phyloP scores from a whole-genome alignment of 768 basidiomycete genomes.

The Boletellus emodensis region DNA sequence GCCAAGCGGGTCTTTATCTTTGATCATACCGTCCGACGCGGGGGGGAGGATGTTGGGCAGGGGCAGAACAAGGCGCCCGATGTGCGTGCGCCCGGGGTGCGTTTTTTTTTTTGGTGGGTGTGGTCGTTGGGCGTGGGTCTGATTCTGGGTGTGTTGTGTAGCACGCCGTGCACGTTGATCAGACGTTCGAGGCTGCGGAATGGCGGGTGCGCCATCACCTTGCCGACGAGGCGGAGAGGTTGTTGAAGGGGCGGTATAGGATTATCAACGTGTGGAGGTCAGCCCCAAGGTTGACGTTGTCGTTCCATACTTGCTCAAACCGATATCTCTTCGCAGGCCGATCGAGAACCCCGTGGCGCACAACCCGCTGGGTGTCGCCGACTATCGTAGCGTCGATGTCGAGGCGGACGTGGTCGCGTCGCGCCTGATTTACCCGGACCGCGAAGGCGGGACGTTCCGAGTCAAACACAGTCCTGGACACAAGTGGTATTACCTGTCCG shows the following conservation, averaged over 20 bases:
- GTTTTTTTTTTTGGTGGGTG: background rate
- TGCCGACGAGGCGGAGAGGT: slow-evolving; percentile 36
- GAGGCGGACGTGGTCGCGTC: slow-evolving; percentile 29
- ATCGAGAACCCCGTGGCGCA: too few species aligned
- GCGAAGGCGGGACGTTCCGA: slow-evolving; percentile 29
- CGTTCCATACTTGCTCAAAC: too few species aligned
- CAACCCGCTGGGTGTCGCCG: slow-evolving; percentile 12
- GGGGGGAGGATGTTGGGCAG: background rate
- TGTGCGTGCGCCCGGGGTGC: background rate
- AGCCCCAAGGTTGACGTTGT: background rate
- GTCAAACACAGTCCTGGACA: slow-evolving; percentile 34
- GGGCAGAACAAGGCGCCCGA: too few species aligned
- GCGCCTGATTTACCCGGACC: background rate
- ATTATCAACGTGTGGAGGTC: slow-evolving; percentile 44
- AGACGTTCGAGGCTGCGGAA: slow-evolving; percentile 33
- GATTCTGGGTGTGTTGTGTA: slow-evolving; percentile 1
- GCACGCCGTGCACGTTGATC: slow-evolving; percentile 42
- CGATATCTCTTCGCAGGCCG: background rate
- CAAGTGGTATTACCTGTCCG: slow-evolving; percentile 36
- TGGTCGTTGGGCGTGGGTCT: too few species aligned
- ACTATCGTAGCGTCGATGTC: slow-evolving; percentile 34
- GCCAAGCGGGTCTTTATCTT: slow-evolving; percentile 38
- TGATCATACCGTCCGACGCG: slow-evolving; percentile 37
- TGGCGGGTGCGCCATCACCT: slow-evolving; percentile 32
- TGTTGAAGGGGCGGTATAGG: slow-evolving; percentile 36